Percentiles rank a stretch among this genome's conserved stretches.
phyloP scores from a whole-genome alignment of 352 stramenopile species.

The Thalassiosira mediterranea region DNA sequence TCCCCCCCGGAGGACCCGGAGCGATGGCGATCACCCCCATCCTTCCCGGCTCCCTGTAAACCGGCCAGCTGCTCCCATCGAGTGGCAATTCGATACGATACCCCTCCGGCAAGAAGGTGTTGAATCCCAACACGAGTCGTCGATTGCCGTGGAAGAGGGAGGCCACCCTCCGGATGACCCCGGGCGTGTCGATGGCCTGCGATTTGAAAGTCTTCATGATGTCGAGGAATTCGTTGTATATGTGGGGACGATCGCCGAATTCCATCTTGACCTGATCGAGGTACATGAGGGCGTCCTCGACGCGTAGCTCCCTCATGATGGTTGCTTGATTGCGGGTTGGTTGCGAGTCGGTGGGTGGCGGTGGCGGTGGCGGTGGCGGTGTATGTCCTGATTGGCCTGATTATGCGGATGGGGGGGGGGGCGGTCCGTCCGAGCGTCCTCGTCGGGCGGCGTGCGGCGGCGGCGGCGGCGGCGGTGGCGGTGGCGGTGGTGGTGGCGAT shows the following conservation, averaged over 20 bases:
- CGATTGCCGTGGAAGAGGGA: conserved; percentile 98
- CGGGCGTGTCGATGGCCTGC: conserved; percentile 95
- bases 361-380: too few species aligned
- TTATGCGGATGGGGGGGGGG: too few species aligned
- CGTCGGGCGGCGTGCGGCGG: too few species aligned
- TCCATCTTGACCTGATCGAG: conserved; percentile 99
- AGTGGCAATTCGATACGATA: conserved; percentile 89
- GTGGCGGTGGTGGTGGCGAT: too few species aligned
- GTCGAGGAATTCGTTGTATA: conserved; percentile 99
- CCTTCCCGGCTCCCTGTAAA: conserved; percentile 76
- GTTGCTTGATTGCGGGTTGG: too few species aligned
- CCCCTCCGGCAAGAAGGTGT: conserved; percentile 97
- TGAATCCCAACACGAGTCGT: conserved; percentile 98
- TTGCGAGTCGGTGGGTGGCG: too few species aligned
- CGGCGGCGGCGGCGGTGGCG: too few species aligned
- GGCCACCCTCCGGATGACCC: conserved; percentile 97
- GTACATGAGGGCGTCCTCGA: conserved; percentile 99
- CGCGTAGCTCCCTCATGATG: conserved; percentile 86
- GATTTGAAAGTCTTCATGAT: conserved; percentile 99
- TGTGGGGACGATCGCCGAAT: conserved; percentile 98
- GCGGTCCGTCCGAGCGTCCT: too few species aligned
- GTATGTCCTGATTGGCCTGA: too few species aligned
- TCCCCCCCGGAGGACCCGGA: conserved; percentile 8
- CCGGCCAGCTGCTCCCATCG: conserved; percentile 71
- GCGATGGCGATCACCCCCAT: conserved; percentile 60